phyloP scores from a whole-genome alignment of 257 asterid species.

The Mentha longifolia region DNA sequence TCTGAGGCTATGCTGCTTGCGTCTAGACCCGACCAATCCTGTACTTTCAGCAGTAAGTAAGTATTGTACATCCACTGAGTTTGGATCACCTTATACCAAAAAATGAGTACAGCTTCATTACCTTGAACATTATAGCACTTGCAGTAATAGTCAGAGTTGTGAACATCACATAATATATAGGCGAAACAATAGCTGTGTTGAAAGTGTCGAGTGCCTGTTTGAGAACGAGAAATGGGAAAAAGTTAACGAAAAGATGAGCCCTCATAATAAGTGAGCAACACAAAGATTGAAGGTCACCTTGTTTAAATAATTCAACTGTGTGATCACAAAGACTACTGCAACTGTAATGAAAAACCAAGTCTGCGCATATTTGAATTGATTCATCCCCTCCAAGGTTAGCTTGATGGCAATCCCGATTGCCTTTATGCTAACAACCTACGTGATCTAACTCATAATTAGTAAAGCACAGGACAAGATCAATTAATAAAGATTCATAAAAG shows the following conservation, averaged over 20 bases:
- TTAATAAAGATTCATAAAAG: not conserved
- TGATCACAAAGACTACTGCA: constrained; percentile 64
- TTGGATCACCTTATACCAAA: too few relatives aligned
- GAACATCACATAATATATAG: constrained; percentile 88
- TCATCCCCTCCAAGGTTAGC: constrained; percentile 82
- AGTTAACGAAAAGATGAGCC: not conserved
- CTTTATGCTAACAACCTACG: constrained; percentile 87
- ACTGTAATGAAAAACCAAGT: constrained; percentile 79
- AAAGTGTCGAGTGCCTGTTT: constrained; percentile 83
- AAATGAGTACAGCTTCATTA: constrained; percentile 20
- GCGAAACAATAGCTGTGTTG: constrained; percentile 85
- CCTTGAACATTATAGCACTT: constrained; percentile 93
- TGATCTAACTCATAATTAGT: not conserved
- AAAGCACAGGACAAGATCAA: not conserved
- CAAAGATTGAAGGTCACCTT: constrained; percentile 47
- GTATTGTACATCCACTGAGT: too few relatives aligned
- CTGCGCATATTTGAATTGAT: constrained; percentile 67
- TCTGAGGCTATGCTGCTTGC: constrained; percentile 75
- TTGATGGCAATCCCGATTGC: constrained; percentile 90
- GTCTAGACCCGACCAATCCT: constrained; percentile 91
- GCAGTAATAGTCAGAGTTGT: constrained; percentile 84
- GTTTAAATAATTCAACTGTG: constrained; percentile 85
- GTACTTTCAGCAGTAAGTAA: not conserved
- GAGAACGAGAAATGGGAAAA: not conserved
- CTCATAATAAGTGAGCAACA: not conserved